Percentiles rank a stretch among this genome's conserved stretches.
These are phyloP conservation scores for Russula compacta DNA, from an alignment of 768 basidiomycete species.

Conservation along the genomic window DNA sequence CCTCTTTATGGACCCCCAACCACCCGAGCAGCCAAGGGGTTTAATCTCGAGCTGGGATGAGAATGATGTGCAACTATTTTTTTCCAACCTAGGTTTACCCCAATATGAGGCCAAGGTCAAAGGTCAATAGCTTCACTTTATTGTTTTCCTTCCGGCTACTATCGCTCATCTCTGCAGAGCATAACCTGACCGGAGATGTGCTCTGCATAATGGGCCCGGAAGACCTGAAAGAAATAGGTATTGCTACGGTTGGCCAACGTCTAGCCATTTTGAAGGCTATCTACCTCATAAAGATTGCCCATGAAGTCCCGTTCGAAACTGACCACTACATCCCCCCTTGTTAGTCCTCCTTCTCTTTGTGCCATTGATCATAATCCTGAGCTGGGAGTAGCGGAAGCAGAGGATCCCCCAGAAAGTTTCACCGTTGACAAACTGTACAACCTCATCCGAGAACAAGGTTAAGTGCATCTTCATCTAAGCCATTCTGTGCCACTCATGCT, in stretches of 20 bases:
- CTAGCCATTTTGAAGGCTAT: slow-evolving; percentile 87
- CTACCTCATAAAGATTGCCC: slow-evolving; percentile 78
- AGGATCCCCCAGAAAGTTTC: slow-evolving; percentile 43
- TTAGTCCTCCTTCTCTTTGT: slow-evolving; percentile 31
- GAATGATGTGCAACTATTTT: slow-evolving; percentile 69
- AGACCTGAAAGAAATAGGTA: slow-evolving; percentile 75
- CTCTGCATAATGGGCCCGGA: slow-evolving; percentile 80
- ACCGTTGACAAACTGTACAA: slow-evolving; percentile 60
- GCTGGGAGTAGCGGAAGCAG: slow-evolving; percentile 41
- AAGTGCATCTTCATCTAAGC: slow-evolving; percentile 14
- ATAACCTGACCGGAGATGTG: slow-evolving; percentile 87
- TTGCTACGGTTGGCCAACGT: slow-evolving; percentile 86
- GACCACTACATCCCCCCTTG: slow-evolving; percentile 87
- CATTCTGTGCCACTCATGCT: slow-evolving; percentile 2
- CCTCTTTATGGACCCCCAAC: slow-evolving; percentile 26
- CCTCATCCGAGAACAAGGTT: slow-evolving; percentile 70
- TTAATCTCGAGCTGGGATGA: slow-evolving; percentile 60
- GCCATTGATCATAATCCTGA: background rate
- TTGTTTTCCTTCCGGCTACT: slow-evolving; percentile 12
- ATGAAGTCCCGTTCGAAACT: slow-evolving; percentile 74
- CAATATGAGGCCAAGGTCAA: slow-evolving; percentile 79
- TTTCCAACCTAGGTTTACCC: slow-evolving; percentile 66
- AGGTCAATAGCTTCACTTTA: slow-evolving; percentile 39
- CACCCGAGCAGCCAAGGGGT: slow-evolving; percentile 24
- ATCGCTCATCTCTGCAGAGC: slow-evolving; percentile 43